Percentiles rank a stretch among this genome's conserved stretches.
Evolutionary conservation across 75 land plant species (phyloP).

Genomic region (Larix kaempferi): DNA sequence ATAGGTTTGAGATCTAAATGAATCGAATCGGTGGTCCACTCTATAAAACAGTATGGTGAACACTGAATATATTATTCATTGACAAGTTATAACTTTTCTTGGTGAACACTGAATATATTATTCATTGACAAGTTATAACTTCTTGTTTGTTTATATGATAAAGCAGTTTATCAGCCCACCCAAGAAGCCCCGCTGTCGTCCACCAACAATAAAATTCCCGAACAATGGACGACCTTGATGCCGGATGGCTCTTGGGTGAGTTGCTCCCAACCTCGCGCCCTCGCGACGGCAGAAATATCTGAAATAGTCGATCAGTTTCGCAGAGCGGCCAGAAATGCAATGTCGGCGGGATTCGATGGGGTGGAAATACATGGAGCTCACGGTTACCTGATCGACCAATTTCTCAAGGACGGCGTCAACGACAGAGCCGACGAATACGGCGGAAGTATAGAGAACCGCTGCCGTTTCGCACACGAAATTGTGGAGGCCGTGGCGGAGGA

Average conservation of each 20-base stretch:
- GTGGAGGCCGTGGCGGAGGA: slow-evolving; percentile 35
- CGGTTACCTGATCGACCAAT: slow-evolving; percentile 84
- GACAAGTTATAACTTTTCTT: no score
- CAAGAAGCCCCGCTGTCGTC: no score
- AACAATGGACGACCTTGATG: slow-evolving; percentile 6
- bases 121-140: slow-evolving; percentile 50
- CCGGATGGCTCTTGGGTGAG: slow-evolving; percentile 42
- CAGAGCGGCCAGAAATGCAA: slow-evolving; percentile 59
- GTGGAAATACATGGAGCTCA: slow-evolving; percentile 86
- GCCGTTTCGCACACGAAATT: slow-evolving; percentile 45
- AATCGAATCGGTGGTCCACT: no score
- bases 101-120: slow-evolving; percentile 16
- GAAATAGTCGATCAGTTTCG: slow-evolving; percentile 51
- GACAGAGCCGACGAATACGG: slow-evolving; percentile 69
- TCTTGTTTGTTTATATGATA: slow-evolving; percentile 41
- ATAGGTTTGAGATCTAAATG: no score
- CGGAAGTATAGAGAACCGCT: slow-evolving; percentile 58
- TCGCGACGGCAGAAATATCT: slow-evolving; percentile 41
- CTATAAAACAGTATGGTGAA: neutral
- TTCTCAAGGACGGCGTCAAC: slow-evolving; percentile 85
- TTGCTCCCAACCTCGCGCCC: slow-evolving; percentile 38
- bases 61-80: slow-evolving; percentile 18
- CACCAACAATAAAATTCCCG: no score
- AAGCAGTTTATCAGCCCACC: neutral
- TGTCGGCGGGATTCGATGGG: slow-evolving; percentile 57